Evolutionary conservation across 2,329 filamentous ascomycete genomes (phyloP), one percentile per base, ranked within the genome.

Genomic region (Claviceps quebecensis): DNA sequence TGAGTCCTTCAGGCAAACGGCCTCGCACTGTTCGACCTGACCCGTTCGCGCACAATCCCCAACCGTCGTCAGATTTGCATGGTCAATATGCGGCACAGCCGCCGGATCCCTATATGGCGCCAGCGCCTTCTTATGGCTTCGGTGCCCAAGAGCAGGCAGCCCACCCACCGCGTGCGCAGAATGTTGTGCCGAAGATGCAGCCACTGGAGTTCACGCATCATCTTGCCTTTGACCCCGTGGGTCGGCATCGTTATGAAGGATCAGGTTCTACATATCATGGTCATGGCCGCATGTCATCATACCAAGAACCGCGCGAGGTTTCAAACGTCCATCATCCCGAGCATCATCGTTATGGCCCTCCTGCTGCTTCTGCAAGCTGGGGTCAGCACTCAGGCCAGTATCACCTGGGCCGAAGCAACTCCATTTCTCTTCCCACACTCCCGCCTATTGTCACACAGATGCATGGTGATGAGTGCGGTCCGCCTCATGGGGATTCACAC

Each of bases 391-490:
- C 22, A n/a, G 8, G 41, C 16, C 34, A 26, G 22, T 19, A 50
- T 36, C 38, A 29, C 34, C 47, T n/a, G 16, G 48, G 47, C 23
- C 53, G 48, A 49, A 47, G 26, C 19, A 51, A 50, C 14, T 29
- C 45, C 9, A 17, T 26, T 48, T 52, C 50, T n/a, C 56, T 51
- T 13, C 45, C 53, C n/a, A 57, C 55, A 4, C 52, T 62, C n/a
- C 60, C 60, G 3, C 58, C 60, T 1, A 59, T 62, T 50, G 52
- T 54, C 23, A 44, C 55, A 9, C 60, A 60, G n/a, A 54, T 61
- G 26, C 47, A 56, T 14, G 39, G 4, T 11, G 9, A 37, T 9
- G 45, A 34, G 17, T 19, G 14, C 37, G 29, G 36, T 11, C n/a
- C 39, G 8, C 11, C 26, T 13, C 48, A 54, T 23, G 22, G 6